phyloP scores from a whole-genome alignment of 2,329 filamentous ascomycete genomes.

The Claviceps sp. region DNA sequence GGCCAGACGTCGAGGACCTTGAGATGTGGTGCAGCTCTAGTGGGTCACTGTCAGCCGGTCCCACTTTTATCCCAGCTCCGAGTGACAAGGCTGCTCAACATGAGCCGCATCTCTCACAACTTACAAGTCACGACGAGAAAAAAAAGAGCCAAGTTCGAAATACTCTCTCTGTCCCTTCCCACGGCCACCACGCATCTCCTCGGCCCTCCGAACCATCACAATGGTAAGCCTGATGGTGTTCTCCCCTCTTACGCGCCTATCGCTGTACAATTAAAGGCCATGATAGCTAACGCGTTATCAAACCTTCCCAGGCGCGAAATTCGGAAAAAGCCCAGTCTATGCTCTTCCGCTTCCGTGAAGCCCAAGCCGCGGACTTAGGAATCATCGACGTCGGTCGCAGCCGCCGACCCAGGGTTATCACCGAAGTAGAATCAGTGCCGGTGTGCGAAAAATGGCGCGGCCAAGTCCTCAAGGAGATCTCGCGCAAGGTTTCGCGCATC shows the following conservation, averaged over 20 bases:
- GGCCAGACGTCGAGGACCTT: no score
- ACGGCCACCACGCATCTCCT: not conserved
- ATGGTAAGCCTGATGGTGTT: not conserved
- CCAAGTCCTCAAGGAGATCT: constrained; percentile 93
- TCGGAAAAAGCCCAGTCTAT: constrained; percentile 98
- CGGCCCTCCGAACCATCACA: not conserved
- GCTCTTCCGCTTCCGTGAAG: constrained; percentile 98
- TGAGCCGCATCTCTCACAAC: not conserved
- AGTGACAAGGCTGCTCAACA: not conserved
- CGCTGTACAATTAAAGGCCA: not conserved
- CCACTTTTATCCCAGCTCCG: not conserved
- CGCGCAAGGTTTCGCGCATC: constrained; percentile 90
- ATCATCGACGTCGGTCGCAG: constrained; percentile 89
- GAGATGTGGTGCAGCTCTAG: not conserved
- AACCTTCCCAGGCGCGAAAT: constrained; percentile 63
- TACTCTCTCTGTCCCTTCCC: not conserved
- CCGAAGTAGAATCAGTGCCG: constrained; percentile 70
- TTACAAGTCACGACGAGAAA: not conserved
- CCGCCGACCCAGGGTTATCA: constrained; percentile 83
- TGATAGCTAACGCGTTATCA: not conserved
- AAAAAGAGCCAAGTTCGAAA: not conserved
- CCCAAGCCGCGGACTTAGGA: constrained; percentile 88
- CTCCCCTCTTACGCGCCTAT: not conserved
- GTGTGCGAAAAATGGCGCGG: constrained; percentile 96
- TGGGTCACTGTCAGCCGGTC: not conserved